Percentiles rank a stretch among this genome's conserved stretches.
Conservation (phyloP, 805 yeast species). For the Vanderwaltozyma yarrowii region DNA sequence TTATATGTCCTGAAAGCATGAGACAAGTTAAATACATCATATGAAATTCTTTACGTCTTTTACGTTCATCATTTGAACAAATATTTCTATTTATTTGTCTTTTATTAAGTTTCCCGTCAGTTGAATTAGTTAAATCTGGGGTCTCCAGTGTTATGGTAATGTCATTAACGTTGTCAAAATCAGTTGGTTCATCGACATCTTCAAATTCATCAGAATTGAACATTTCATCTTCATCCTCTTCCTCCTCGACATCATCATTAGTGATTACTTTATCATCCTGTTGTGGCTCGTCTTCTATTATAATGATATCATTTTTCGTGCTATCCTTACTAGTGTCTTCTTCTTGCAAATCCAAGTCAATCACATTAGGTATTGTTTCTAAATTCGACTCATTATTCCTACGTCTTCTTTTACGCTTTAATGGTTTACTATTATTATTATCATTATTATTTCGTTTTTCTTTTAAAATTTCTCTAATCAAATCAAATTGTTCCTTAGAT, state of each 20-base stretch:
- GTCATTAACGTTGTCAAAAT: constrained; percentile 14
- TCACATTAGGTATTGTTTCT: constrained; percentile 3
- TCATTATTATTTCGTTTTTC: constrained; percentile 12
- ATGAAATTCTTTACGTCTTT: constrained; percentile 45
- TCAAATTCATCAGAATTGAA: constrained; percentile 22
- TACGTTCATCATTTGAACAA: constrained; percentile 47
- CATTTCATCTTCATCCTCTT: constrained; percentile 14
- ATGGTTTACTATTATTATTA: constrained; percentile 8
- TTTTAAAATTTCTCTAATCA: constrained; percentile 20
- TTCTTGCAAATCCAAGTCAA: constrained; percentile 2
- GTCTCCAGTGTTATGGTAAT: constrained; percentile 19
- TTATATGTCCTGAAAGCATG: constrained; percentile 53
- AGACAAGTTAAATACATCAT: constrained; percentile 46
- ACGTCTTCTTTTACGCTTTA: constrained; percentile 10
- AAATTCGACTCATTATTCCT: neutral
- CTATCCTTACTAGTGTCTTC: no score
- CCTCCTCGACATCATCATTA: constrained; percentile 2
- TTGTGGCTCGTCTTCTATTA: neutral
- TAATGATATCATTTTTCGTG: neutral
- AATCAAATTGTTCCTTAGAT: constrained; percentile 25
- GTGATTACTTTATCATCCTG: neutral
- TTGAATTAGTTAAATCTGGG: constrained; percentile 7
- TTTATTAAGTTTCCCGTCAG: no score
- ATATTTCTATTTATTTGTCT: constrained; percentile 23
- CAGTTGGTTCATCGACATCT: constrained; percentile 9